Evolutionary conservation across 2,329 filamentous ascomycete species (phyloP).

Genomic region (Colletotrichum ledebouriae): DNA sequence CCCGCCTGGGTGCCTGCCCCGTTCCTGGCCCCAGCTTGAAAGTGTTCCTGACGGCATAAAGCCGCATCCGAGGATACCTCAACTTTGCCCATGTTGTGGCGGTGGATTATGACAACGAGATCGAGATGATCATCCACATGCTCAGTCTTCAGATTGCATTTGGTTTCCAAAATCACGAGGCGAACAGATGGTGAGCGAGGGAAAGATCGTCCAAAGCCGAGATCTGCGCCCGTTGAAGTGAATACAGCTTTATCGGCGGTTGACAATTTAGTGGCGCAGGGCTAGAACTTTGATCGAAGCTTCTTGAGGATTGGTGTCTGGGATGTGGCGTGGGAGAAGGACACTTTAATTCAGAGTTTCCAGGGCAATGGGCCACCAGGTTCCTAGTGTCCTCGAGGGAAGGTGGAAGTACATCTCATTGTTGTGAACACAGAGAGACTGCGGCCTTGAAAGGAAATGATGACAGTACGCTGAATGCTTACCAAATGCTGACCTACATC

Average conservation of each 20-base stretch:
- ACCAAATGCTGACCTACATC: no score
- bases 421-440: no score
- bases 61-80: neutral
- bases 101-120: neutral
- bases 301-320: neutral
- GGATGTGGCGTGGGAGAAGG: slow-evolving; percentile 13
- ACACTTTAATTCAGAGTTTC: slow-evolving; percentile 11
- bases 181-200: neutral
- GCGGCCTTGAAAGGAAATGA: no score
- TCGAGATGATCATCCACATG: neutral
- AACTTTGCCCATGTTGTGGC: slow-evolving; percentile 13
- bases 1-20: neutral
- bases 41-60: slow-evolving; percentile 8
- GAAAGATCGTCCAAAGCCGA: neutral
- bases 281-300: slow-evolving; percentile 35
- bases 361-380: slow-evolving; percentile 2
- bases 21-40: slow-evolving; percentile 1
- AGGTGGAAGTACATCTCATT: no score
- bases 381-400: no score
- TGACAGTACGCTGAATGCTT: no score
- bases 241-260: neutral
- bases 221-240: neutral
- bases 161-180: neutral
- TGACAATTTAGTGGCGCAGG: slow-evolving; percentile 7
- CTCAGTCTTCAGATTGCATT: neutral